Conservation (phyloP, 2,329 filamentous ascomycete species). For the Kalmusia sp. region DNA sequence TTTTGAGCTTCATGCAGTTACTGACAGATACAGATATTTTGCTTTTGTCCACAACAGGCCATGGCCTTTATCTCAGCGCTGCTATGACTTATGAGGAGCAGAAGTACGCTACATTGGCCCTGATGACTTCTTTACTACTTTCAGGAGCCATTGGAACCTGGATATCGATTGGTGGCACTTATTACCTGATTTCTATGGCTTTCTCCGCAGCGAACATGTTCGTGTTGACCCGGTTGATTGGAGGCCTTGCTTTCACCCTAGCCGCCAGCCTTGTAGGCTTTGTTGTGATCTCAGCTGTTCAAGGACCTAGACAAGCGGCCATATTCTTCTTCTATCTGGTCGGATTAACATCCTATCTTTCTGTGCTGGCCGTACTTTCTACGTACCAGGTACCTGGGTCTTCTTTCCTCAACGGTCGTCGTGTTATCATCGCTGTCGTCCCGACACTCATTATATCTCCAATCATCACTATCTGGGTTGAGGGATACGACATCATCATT, state of each 20-base stretch:
- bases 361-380: conserved; percentile 58
- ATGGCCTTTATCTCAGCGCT: conserved; percentile 67
- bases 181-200: conserved; percentile 65
- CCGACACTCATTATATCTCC: conserved; percentile 65
- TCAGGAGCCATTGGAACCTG: conserved; percentile 68
- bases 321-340: conserved; percentile 68
- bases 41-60: conserved; percentile 64
- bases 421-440: conserved; percentile 62
- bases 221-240: conserved; percentile 59
- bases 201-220: conserved; percentile 64
- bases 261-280: conserved; percentile 61
- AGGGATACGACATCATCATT: conserved; percentile 61
- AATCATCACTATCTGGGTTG: conserved; percentile 60
- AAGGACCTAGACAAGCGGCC: conserved; percentile 55
- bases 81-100: conserved; percentile 60
- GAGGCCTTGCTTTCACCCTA: conserved; percentile 59
- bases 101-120: conserved; percentile 62
- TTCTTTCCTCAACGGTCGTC: conserved; percentile 64
- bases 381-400: conserved; percentile 59
- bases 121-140: conserved; percentile 66
- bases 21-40: conserved; percentile 57
- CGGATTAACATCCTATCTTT: conserved; percentile 65
- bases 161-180: conserved; percentile 68
- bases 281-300: conserved; percentile 57
- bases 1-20: not conserved